Evolutionary conservation across 116 monocot species (phyloP), one percentile per base, ranked within the genome.

Genomic region (Iris pallida): DNA sequence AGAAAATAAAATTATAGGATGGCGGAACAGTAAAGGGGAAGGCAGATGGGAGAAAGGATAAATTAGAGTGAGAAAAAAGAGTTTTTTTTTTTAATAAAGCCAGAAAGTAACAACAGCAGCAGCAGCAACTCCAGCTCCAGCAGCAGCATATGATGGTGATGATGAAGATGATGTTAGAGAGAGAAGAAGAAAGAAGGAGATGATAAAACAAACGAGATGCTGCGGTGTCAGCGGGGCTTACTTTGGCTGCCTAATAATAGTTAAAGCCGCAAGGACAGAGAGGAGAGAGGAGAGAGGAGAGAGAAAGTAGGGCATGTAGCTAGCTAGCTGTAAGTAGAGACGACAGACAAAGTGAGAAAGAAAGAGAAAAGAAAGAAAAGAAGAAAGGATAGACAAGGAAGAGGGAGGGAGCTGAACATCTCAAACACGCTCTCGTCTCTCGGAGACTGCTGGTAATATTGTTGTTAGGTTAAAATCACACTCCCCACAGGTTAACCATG

Each of bases 121-220:
- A 65, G 45, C 30, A 30, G 30, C 30, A 30, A 30, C 30, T 30
- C 30, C 30, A 30, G 54, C 43, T 65, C 57, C 13, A 40, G 20
- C 18, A 57, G 53, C 72, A 61, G 52, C 48, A 65, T 20, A 45
- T 47, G 48, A 56, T 47, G 70, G 30, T 57, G 40, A 59, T 48
- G 59, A 48, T 7, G 77, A 75, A 53, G 83, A 77, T 80, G 68
- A 77, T 68, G 75, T 65, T 74, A 80, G 76, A 71, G 73, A 84
- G 59, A 57, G 51, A 71, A 17, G 48, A 10, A 19, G 47, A 52
- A 16, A 13, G 51, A 48, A 13, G 63, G 68, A 19, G 48, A 63
- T 63, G 48, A 52, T 10, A 65, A 65, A 65, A 65, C 47, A 65
- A 65, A 65, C 40, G 65, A 67, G 51, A 67, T 67, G 66, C 61